These are phyloP conservation scores for Leishmania gerbilli DNA, from an alignment of 208 protist genomes.

Conservation along the genomic window DNA sequence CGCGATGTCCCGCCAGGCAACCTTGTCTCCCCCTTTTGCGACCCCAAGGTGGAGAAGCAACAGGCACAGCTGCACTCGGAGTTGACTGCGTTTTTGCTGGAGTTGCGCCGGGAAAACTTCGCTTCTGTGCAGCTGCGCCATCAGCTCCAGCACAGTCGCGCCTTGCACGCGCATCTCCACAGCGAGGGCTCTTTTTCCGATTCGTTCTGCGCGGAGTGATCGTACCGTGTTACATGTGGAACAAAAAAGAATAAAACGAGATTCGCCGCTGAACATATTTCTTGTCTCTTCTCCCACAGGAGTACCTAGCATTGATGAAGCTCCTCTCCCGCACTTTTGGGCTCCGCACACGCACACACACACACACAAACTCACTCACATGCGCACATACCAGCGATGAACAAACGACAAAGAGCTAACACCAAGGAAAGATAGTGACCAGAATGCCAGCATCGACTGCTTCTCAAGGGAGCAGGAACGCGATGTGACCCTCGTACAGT, in stretches of 20 bases:
- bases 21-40: slow-evolving; percentile 32
- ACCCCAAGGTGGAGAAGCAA: slow-evolving; percentile 50
- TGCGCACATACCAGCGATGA: background rate
- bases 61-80: slow-evolving; percentile 55
- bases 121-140: slow-evolving; percentile 32
- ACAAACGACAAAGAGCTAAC: background rate
- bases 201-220: background rate
- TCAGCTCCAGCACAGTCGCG: slow-evolving; percentile 39
- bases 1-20: background rate
- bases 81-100: slow-evolving; percentile 53
- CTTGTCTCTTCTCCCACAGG: background rate
- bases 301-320: background rate
- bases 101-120: slow-evolving; percentile 38
- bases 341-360: no score
- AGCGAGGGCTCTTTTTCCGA: background rate
- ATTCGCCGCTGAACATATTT: background rate
- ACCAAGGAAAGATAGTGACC: background rate
- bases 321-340: background rate
- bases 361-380: no score
- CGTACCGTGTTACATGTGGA: background rate
- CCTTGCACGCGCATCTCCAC: slow-evolving; percentile 12
- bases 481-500: background rate
- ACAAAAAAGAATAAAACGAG: background rate
- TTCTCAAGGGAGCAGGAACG: background rate
- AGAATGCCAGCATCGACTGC: background rate